Conservation (phyloP, 805 yeast genomes). For the Pichia exigua region DNA sequence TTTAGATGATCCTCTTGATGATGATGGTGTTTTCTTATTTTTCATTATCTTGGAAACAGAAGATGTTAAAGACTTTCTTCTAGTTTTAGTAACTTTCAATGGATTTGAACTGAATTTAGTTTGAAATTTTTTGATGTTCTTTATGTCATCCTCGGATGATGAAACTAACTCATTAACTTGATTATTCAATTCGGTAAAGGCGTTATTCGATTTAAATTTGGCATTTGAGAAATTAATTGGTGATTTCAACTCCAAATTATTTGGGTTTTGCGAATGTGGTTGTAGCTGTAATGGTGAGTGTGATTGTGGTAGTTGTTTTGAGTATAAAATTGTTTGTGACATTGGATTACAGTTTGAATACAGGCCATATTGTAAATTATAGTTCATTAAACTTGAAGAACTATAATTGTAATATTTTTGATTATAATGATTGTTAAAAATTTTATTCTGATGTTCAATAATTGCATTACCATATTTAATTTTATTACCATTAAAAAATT, state of each 20-base stretch:
- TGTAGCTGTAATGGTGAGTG: neutral
- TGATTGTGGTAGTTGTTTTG: too few species aligned
- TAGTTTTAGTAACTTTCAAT: constrained; percentile 7
- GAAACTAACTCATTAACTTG: constrained; percentile 1
- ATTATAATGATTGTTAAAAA: neutral
- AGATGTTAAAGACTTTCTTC: neutral
- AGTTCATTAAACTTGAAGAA: neutral
- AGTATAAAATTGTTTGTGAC: neutral
- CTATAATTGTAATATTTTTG: neutral
- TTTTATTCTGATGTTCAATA: neutral
- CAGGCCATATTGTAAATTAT: neutral
- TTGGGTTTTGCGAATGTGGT: neutral
- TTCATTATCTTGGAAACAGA: constrained; percentile 6
- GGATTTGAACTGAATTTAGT: constrained; percentile 1
- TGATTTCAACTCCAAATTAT: neutral
- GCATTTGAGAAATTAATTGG: neutral
- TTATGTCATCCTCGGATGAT: neutral
- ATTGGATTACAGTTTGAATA: neutral
- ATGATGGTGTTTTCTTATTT: neutral
- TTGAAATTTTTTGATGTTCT: constrained; percentile 3
- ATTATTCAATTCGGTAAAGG: constrained; percentile 3
- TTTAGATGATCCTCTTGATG: neutral
- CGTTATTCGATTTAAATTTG: neutral
- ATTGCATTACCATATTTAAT: neutral
- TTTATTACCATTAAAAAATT: constrained; percentile 7